Percentiles rank a stretch among this genome's conserved stretches.
These are phyloP conservation scores for Phytophthora colocasiae DNA, from an alignment of 352 stramenopile species.

Conservation along the genomic window DNA sequence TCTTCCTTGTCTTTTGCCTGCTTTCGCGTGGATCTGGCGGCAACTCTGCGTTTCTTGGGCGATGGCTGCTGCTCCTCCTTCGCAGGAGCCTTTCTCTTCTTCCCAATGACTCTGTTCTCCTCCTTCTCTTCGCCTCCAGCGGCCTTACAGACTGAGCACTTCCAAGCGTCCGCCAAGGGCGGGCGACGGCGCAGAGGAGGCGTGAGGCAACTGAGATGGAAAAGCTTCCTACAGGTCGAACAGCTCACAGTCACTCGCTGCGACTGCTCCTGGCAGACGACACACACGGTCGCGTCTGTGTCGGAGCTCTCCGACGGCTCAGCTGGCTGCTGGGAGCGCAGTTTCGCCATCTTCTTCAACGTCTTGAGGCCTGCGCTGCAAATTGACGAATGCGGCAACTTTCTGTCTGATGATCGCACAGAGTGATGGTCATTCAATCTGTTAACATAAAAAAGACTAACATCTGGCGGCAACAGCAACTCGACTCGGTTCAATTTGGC, in stretches of 20 bases:
- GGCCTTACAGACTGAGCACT: constrained; percentile 44
- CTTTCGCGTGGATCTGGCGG: neutral
- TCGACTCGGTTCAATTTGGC: constrained; percentile 13
- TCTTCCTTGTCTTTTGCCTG: constrained; percentile 1
- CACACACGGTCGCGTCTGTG: constrained; percentile 30
- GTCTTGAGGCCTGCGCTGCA: constrained; percentile 24
- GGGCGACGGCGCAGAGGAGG: constrained; percentile 61
- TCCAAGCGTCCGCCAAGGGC: constrained; percentile 44
- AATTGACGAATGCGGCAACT: constrained; percentile 28
- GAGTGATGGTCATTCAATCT: constrained; percentile 6
- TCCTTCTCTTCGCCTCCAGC: neutral
- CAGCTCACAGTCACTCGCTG: constrained; percentile 59
- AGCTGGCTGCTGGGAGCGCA: constrained; percentile 14
- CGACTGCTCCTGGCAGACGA: constrained; percentile 46
- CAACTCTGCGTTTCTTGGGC: constrained; percentile 24
- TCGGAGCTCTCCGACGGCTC: constrained; percentile 14
- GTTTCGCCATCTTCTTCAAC: constrained; percentile 25
- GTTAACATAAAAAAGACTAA: constrained; percentile 7
- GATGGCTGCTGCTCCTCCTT: constrained; percentile 19
- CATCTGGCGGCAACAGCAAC: constrained; percentile 16
- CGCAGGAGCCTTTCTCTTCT: constrained; percentile 13
- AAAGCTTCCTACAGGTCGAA: constrained; percentile 42
- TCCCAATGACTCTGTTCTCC: neutral
- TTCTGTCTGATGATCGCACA: neutral
- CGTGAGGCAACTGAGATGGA: constrained; percentile 65